Base-by-base conservation (phyloP, 148 eudicot genomes). In the Agrostemma githago region DNA sequence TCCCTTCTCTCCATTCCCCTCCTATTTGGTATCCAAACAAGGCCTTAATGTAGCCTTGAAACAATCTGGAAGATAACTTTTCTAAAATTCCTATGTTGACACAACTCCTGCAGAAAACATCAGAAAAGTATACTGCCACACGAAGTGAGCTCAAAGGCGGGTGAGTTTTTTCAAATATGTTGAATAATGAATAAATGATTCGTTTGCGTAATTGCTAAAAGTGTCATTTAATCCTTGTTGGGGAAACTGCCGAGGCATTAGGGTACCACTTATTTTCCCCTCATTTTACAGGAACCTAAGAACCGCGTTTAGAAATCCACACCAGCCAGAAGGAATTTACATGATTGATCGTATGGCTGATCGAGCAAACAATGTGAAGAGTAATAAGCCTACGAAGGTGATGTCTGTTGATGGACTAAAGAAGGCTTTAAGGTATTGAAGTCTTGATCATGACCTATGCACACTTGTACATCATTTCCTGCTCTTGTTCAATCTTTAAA, bases 81-180 rank as follows among this genome's bases (percentile, higher is more conserved):
- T 9, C 58, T 17, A 14, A 64, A 9, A 11, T 26, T 15, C 3
- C 19, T 15, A 5, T 57, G 66, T 14, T 72, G 54, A 61, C 38
- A 41, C 62, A 34, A 26, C 53, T 68, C 11, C 19, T 73, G 78
- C 75, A 94, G 98, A 87, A 83, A 86, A 74, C 92, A 71, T 88
- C 96, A 43, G 81, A 86, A 63, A 88, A 87, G 67, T 95, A 90
- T 73, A 74, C 92, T 10, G 79, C 81, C 20, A 83, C 79, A 17
- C 93, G 97, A 72, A 38, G 81, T n/a, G 98, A 92, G 82, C 90
- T 92, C 70, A 89, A 84, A 81, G 98, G 98, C 81, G 98, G 98
- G 98, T 95, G 82, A 53, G 97, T 76, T 68, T 17, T 20, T 76
- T 38, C 21, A 26, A 48, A 21, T 65, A 14, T 64, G 67, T 57